Conservation (phyloP, 1,139 yeast genomes). For the Suzukiozyma palmioleophila region DNA sequence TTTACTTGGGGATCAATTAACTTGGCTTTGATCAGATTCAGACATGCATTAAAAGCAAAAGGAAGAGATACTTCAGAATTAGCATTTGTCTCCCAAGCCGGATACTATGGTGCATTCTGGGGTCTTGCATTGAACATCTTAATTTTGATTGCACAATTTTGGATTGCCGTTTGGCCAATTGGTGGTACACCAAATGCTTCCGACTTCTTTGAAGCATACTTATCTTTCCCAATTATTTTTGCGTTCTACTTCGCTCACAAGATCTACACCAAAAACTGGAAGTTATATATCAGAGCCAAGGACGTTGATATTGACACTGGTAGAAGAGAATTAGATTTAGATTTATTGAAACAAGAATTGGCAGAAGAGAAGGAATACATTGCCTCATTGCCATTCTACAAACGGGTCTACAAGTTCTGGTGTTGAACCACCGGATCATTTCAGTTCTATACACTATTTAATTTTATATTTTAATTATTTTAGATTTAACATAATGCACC, state of each 20-base stretch:
- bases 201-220: conserved; percentile 56
- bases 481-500: too few relatives aligned
- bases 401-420: conserved; percentile 52
- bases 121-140: conserved; percentile 59
- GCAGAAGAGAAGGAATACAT: conserved; percentile 54
- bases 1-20: conserved; percentile 84
- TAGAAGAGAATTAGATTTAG: conserved; percentile 64
- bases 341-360: conserved; percentile 60
- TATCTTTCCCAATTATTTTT: conserved; percentile 59
- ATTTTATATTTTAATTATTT: too few relatives aligned
- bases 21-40: conserved; percentile 72
- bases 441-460: too few relatives aligned
- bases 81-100: conserved; percentile 65
- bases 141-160: conserved; percentile 75
- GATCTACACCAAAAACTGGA: conserved; percentile 52
- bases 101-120: conserved; percentile 63
- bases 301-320: conserved; percentile 68
- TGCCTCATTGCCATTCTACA: conserved; percentile 48
- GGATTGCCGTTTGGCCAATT: conserved; percentile 71
- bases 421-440: conserved; percentile 28
- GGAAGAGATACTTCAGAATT: conserved; percentile 65
- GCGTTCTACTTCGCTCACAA: conserved; percentile 56
- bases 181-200: conserved; percentile 53
- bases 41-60: conserved; percentile 64
- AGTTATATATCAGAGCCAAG: conserved; percentile 37